Base-by-base conservation (phyloP, 1,284 basidiomycete species). In the Rhodotorula mucilaginosa region DNA sequence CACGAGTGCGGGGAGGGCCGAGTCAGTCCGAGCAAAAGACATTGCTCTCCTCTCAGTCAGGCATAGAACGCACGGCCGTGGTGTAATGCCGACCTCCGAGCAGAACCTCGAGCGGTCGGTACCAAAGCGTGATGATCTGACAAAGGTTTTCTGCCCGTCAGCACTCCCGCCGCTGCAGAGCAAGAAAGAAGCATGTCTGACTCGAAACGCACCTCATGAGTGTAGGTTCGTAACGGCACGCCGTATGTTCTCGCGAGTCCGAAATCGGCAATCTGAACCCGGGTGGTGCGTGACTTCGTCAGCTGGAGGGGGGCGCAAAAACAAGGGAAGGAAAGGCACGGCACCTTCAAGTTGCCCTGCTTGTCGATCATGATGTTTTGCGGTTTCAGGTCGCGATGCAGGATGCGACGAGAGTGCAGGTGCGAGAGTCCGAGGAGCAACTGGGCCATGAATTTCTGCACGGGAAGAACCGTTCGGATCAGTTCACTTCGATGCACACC, bases 111-210 rank as follows among this genome's bases (percentile, higher is more conserved):
- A 97, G 96, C 1, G 96, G 93, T 67, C 96, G 90, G 81, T 99
- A 99, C 96, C 96, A 99, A 44, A 99, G 86, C 16, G 96, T 99
- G 58, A 99, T 97, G 60, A 98, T 94, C 94, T 96, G 79, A 54
- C 2, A 15, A 34, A 18, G 44, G 19, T 6, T n/a, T 6, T n/a
- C 46, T 3, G 34, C 31, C 44, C 26, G 15, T 15, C 5, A 4
- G 23, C 10, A 12, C 21, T 2, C 6, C 23, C 7, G 49, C 29
- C 5, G 6, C 26, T 12, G 29, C 34, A 18, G 7, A 44, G 49
- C 12, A 2, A 6, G 8, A 23, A 68, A 31, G 26, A 47, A 26
- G 26, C 26, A 26, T 26, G 52, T 54, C 52, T 23, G n/a, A 15
- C 78, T 34, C 34, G 34, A 34, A 34, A 34, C 86, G 67, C 69